These are phyloP conservation scores for Ophiocordyceps australis DNA, from an alignment of 2,329 filamentous ascomycete species.

Conservation along the genomic window DNA sequence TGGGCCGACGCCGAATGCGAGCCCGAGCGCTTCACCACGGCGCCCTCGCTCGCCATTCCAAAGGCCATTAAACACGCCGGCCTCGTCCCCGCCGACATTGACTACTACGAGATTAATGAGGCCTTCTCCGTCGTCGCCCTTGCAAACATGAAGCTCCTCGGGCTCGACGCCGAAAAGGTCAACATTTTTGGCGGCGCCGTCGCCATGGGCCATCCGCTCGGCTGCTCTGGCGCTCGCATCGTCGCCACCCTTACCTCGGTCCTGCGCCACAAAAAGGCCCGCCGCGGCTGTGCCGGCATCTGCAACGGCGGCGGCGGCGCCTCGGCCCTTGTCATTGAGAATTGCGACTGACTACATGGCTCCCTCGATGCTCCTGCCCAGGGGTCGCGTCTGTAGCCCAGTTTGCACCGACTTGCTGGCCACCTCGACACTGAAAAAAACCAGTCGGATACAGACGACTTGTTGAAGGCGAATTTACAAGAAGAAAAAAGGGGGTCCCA, in stretches of 20 bases:
- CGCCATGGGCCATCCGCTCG: constrained; percentile 87
- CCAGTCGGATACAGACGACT: too few relatives aligned
- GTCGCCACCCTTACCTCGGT: constrained; percentile 80
- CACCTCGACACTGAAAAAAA: too few relatives aligned
- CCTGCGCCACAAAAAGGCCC: constrained; percentile 75
- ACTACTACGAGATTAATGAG: constrained; percentile 98
- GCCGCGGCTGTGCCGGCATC: constrained; percentile 86
- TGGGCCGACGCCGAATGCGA: constrained; percentile 90
- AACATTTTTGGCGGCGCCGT: constrained; percentile 93
- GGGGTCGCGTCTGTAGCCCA: too few relatives aligned
- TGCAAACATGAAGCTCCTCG: constrained; percentile 87
- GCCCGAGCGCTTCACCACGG: constrained; percentile 89
- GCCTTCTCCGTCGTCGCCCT: constrained; percentile 94
- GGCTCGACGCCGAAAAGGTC: constrained; percentile 65
- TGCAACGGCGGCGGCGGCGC: constrained; percentile 97
- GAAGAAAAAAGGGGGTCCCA: too few relatives aligned
- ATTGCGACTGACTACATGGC: constrained; percentile 26
- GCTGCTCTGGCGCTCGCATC: constrained; percentile 86
- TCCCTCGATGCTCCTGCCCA: neutral
- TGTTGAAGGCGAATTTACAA: too few relatives aligned
- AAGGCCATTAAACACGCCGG: constrained; percentile 95
- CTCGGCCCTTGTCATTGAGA: constrained; percentile 83
- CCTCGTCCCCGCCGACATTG: constrained; percentile 57
- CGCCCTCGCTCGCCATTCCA: constrained; percentile 83
- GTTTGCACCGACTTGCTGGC: too few relatives aligned